phyloP scores from a whole-genome alignment of 2,329 filamentous ascomycete genomes.

The Ophiostoma ips region DNA sequence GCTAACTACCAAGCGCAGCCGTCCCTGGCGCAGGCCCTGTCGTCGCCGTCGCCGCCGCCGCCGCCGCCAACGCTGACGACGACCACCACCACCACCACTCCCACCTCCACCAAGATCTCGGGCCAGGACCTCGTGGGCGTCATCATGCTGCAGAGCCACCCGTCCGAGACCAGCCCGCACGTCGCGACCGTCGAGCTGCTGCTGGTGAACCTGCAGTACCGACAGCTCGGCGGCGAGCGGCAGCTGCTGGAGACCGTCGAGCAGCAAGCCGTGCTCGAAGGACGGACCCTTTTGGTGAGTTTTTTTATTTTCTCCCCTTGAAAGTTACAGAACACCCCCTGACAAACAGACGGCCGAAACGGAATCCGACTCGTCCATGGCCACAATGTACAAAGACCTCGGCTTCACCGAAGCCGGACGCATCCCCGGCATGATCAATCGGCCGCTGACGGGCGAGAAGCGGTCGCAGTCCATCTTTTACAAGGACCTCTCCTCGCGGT shows the following conservation, averaged over 20 bases:
- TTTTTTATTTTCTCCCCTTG: neutral
- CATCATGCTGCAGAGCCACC: conserved; percentile 38
- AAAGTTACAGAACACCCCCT: neutral
- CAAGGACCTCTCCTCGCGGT: conserved; percentile 31
- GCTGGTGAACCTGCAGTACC: conserved; percentile 37
- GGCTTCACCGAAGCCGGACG: conserved; percentile 42
- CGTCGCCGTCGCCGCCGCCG: neutral
- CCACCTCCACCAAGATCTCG: conserved; percentile 23
- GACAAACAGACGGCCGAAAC: conserved; percentile 21
- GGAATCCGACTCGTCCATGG: conserved; percentile 37
- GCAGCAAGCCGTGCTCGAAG: conserved; percentile 32
- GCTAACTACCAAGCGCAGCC: neutral
- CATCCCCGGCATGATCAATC: conserved; percentile 37
- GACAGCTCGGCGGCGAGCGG: conserved; percentile 37
- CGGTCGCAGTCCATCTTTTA: conserved; percentile 44
- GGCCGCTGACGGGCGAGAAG: conserved; percentile 32
- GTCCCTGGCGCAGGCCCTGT: too few relatives aligned
- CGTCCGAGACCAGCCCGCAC: conserved; percentile 41
- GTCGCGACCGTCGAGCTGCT: conserved; percentile 43
- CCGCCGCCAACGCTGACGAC: too few relatives aligned
- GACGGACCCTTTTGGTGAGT: conserved; percentile 40
- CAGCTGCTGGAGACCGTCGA: conserved; percentile 41
- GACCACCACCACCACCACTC: too few relatives aligned
- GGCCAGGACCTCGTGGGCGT: conserved; percentile 38
- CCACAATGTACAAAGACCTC: conserved; percentile 36